Evolutionary conservation across 2,329 filamentous ascomycete genomes (phyloP).

Genomic region (Xylariaceae sp.): DNA sequence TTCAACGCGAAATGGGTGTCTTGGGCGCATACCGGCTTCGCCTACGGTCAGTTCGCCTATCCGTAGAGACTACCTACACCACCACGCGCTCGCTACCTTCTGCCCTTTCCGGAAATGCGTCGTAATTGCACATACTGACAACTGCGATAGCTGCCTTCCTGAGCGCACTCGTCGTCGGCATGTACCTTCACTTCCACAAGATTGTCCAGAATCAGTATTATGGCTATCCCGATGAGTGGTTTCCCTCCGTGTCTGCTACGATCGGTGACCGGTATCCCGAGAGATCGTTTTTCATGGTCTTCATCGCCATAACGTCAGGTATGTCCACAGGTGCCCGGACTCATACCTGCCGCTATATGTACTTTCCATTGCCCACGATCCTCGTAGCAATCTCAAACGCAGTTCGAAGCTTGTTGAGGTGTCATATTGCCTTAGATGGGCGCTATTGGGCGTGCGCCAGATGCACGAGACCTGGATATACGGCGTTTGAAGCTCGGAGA

Average conservation of each 20-base stretch:
- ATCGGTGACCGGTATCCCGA: constrained; percentile 98
- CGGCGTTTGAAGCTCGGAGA: neutral
- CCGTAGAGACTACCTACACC: neutral
- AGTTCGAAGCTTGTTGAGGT: neutral
- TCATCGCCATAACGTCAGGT: constrained; percentile 94
- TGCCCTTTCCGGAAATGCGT: neutral
- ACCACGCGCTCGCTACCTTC: neutral
- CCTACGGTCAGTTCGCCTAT: constrained; percentile 58
- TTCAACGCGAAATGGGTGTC: constrained; percentile 89
- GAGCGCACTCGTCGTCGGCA: constrained; percentile 76
- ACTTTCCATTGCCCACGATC: neutral
- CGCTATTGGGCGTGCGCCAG: neutral
- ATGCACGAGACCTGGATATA: neutral
- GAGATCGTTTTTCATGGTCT: constrained; percentile 92
- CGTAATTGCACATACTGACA: neutral
- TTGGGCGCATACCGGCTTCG: constrained; percentile 76
- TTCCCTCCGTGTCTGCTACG: constrained; percentile 90
- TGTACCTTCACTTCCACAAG: constrained; percentile 84
- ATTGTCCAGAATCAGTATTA: constrained; percentile 97
- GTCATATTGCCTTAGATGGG: neutral
- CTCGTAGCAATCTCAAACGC: neutral
- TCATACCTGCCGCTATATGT: neutral
- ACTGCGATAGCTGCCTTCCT: constrained; percentile 65
- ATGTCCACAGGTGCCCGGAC: constrained; percentile 26
- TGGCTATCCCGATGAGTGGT: constrained; percentile 93